Percentiles rank a stretch among this genome's conserved stretches.
These are phyloP conservation scores for Loxodes magnus DNA, from an alignment of 73 alveolate species.

Conservation along the genomic window DNA sequence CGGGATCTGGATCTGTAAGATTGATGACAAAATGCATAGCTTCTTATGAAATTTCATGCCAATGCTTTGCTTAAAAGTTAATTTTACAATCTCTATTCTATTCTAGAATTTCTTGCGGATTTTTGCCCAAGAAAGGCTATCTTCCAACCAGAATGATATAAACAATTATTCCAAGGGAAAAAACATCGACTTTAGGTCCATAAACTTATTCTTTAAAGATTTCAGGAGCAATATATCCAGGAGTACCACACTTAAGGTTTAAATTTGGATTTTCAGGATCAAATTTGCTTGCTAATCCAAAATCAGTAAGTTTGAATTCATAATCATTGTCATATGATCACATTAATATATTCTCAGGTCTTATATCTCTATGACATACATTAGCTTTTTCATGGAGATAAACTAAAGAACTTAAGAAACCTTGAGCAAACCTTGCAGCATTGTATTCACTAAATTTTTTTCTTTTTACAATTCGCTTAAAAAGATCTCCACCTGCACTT, in stretches of 20 bases:
- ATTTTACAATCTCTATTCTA: conserved; percentile 10
- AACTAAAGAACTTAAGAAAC: not conserved
- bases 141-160: conserved; percentile 13
- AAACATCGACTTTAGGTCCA: conserved; percentile 8
- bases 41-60: no score
- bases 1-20: no score
- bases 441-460: conserved; percentile 35
- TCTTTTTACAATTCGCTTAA: conserved; percentile 27
- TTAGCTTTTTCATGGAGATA: not conserved
- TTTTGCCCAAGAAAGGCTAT: conserved; percentile 10
- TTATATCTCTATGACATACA: conserved; percentile 35
- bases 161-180: conserved; percentile 16
- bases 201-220: conserved; percentile 6
- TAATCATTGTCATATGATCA: conserved; percentile 2
- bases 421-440: conserved; percentile 10
- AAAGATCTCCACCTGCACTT: conserved; percentile 53
- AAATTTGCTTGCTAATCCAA: conserved; percentile 21
- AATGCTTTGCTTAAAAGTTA: no score
- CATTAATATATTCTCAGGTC: conserved; percentile 37
- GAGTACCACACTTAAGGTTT: conserved; percentile 36
- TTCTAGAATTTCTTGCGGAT: conserved; percentile 11
- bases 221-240: conserved; percentile 50
- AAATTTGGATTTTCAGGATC: not conserved
- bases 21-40: no score
- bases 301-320: conserved; percentile 18